Evolutionary conservation across 345 rosid species (phyloP).

Genomic region (Brassica nigra): DNA sequence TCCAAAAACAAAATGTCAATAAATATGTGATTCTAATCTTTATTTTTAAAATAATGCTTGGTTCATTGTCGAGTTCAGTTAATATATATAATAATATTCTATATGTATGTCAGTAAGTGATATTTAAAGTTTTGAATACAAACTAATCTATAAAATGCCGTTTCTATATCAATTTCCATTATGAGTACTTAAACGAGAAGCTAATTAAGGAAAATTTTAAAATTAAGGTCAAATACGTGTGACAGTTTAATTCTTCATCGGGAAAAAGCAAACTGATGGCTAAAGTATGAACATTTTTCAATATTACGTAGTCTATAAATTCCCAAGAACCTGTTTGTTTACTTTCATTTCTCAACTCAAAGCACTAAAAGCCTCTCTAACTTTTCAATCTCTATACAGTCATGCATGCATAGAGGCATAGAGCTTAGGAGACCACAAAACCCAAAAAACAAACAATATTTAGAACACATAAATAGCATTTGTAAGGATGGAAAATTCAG

Average conservation of each 20-base stretch:
- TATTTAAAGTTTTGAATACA: not conserved
- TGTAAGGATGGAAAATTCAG: conserved; percentile 16
- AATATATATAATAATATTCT: too few species aligned
- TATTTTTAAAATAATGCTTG: not conserved
- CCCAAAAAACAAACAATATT: too few species aligned
- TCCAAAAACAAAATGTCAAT: too few species aligned
- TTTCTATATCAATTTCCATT: not conserved
- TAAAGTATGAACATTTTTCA: conserved; percentile 37
- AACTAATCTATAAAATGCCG: not conserved
- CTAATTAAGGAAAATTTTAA: not conserved
- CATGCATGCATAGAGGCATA: conserved; percentile 22
- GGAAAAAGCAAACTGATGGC: conserved; percentile 29
- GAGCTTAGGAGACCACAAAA: conserved; percentile 9
- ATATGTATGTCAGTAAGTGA: not conserved
- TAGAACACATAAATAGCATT: not conserved
- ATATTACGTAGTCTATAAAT: conserved; percentile 33
- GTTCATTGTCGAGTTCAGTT: not conserved
- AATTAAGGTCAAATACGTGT: not conserved
- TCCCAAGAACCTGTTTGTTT: conserved; percentile 30
- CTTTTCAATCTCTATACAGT: not conserved
- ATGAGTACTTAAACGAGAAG: not conserved
- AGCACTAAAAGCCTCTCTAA: conserved; percentile 14
- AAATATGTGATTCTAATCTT: too few species aligned
- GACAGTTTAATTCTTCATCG: not conserved
- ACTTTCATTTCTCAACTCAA: conserved; percentile 33